Base-by-base conservation (phyloP, 169 alveolate species). In the Eimeria necatrix region DNA sequence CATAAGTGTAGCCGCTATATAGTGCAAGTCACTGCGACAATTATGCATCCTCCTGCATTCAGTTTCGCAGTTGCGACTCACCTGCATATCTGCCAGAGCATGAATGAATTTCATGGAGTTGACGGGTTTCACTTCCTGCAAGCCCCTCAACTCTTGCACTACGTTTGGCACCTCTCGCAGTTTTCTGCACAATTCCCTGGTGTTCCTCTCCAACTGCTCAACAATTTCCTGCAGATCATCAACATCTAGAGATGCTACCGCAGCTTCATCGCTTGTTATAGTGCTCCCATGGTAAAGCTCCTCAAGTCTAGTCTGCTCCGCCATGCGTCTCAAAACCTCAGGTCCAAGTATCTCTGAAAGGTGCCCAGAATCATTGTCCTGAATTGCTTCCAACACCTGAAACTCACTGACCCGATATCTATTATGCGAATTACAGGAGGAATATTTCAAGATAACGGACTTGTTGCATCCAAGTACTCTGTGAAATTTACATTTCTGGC, bases 21-120 rank as follows among this genome's bases (percentile, higher is more conserved):
- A 2, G 4, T 56, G 41, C 41, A 32, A 32, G 41, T 32, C 41
- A 32, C 41, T 32, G 41, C 0, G 0, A 32, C 2, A 2, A 32
- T 32, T 32, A 2, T 32, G 41, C 0, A 32, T 32, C 41, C 41
- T 32, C 41, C 41, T 32, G 41, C 41, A 32, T 32, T 32, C 41
- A 32, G 51, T 4, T 22, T 22, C 41, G 41, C 48, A 14, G 8
- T 5, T 26, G 16, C 56, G 22, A 22, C 85, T 22, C 87, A 93
- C 95, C 93, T 93, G 95, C 95, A 93, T 93, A 22, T 93, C 95
- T 49, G 92, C 93, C 88, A 93, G 71, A 12, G 88, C 88, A 26
- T 80, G 93, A 4, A 83, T 76, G 52, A 93, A 88, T 56, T 83
- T 93, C 93, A 81, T 86, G 4, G 87, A 68, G 60, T 80, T 93